phyloP scores from a whole-genome alignment of 139 green algal genomes.

The Deuterostichococcus epilithicus region DNA sequence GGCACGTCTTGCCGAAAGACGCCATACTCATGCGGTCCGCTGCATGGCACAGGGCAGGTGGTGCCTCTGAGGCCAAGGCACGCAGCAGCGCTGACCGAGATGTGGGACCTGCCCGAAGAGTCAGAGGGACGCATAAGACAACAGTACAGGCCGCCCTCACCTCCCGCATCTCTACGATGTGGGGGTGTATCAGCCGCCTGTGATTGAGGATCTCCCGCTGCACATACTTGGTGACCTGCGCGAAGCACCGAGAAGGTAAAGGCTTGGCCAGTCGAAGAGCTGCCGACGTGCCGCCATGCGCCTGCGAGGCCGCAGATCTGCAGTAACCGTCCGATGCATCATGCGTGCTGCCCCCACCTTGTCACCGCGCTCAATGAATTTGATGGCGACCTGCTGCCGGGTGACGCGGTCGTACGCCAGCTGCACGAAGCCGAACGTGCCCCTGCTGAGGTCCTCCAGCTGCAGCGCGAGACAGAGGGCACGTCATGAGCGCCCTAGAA shows the following conservation, averaged over 20 bases:
- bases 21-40: too few relatives aligned
- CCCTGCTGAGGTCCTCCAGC: conserved; percentile 48
- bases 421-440: conserved; percentile 89
- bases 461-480: conserved; percentile 3
- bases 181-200: conserved; percentile 50
- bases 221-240: conserved; percentile 93
- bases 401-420: conserved; percentile 65
- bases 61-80: too few relatives aligned
- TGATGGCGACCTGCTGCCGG: conserved; percentile 72
- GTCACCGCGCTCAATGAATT: conserved; percentile 78
- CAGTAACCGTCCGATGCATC: not conserved
- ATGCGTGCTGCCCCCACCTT: conserved; percentile 29
- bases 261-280: not conserved
- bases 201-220: conserved; percentile 70
- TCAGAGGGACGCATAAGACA: too few relatives aligned
- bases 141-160: too few relatives aligned
- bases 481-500: too few relatives aligned
- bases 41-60: too few relatives aligned
- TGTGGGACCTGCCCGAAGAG: too few relatives aligned
- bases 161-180: conserved; percentile 58
- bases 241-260: not conserved
- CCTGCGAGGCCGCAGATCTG: not conserved
- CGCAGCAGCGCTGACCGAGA: too few relatives aligned
- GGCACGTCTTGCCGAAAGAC: too few relatives aligned
- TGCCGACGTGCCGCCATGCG: not conserved